phyloP scores from a whole-genome alignment of 163 green algal species.

The Volvox carteri region DNA sequence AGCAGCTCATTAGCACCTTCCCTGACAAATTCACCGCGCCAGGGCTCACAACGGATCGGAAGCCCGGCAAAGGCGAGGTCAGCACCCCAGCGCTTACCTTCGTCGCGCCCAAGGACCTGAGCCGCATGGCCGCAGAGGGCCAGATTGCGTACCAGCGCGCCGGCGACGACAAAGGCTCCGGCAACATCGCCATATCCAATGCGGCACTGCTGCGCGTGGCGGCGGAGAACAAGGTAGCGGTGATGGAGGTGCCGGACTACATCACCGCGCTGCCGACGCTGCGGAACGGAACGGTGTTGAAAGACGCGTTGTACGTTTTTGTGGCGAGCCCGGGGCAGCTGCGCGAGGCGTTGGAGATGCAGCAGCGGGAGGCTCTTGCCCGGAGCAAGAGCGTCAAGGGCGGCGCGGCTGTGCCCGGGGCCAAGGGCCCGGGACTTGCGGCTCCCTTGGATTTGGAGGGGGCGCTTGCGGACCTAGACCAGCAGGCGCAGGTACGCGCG shows the following conservation, averaged over 20 bases:
- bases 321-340: slow-evolving; percentile 48
- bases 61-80: slow-evolving; percentile 70
- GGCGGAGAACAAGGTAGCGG: slow-evolving; percentile 49
- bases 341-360: slow-evolving; percentile 14
- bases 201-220: slow-evolving; percentile 49
- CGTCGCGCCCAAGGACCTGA: slow-evolving; percentile 64
- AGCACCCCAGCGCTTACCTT: slow-evolving; percentile 52
- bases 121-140: slow-evolving; percentile 57
- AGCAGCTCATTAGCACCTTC: slow-evolving; percentile 57
- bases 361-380: slow-evolving; percentile 4
- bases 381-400: slow-evolving; percentile 16
- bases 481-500: slow-evolving; percentile 36
- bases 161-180: slow-evolving; percentile 49
- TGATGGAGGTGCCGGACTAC: slow-evolving; percentile 59
- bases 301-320: slow-evolving; percentile 56
- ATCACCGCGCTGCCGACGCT: slow-evolving; percentile 3
- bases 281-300: background rate
- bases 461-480: slow-evolving; percentile 38
- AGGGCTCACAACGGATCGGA: slow-evolving; percentile 66
- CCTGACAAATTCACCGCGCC: slow-evolving; percentile 64
- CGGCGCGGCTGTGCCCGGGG: background rate
- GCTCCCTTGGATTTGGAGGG: slow-evolving; percentile 6
- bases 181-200: slow-evolving; percentile 54
- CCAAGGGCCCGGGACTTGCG: background rate
- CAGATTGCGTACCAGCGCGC: slow-evolving; percentile 30